Evolutionary conservation across 352 stramenopile genomes (phyloP).

Genomic region (Pythium vanterpoolii): DNA sequence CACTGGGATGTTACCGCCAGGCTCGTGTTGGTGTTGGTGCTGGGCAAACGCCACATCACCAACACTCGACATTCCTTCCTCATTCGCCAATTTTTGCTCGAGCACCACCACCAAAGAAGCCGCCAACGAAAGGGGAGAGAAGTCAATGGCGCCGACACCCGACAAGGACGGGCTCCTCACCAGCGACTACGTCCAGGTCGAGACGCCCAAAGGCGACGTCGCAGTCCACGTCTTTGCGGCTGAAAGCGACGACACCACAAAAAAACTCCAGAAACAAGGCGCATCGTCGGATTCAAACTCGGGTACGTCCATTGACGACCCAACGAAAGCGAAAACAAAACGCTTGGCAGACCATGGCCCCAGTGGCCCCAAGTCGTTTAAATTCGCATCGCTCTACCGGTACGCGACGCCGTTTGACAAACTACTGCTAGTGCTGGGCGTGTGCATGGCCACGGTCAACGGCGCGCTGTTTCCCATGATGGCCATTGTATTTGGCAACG

Average conservation of each 20-base stretch:
- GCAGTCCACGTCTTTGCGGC: conserved; percentile 8
- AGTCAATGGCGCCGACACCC: conserved; percentile 13
- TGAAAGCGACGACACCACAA: conserved; percentile 1
- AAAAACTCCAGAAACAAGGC: conserved; percentile 13
- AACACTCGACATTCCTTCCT: not conserved
- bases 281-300: conserved; percentile 5
- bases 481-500: conserved; percentile 2
- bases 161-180: conserved; percentile 7
- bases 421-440: not conserved
- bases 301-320: conserved; percentile 3
- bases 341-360: not conserved
- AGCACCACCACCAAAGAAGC: not conserved
- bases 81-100: conserved; percentile 18
- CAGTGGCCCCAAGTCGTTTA: conserved; percentile 12
- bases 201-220: conserved; percentile 16
- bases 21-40: not conserved
- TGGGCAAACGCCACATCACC: not conserved
- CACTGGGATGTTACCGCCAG: not conserved
- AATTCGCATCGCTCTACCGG: conserved; percentile 1
- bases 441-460: not conserved
- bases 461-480: not conserved
- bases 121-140: not conserved
- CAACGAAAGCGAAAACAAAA: not conserved
- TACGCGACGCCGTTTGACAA: conserved; percentile 2
- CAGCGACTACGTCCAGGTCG: conserved; percentile 17